Evolutionary conservation across 331 rosid species (phyloP), one percentile per base, ranked within the genome.

Genomic region (Dryas integrifolia): DNA sequence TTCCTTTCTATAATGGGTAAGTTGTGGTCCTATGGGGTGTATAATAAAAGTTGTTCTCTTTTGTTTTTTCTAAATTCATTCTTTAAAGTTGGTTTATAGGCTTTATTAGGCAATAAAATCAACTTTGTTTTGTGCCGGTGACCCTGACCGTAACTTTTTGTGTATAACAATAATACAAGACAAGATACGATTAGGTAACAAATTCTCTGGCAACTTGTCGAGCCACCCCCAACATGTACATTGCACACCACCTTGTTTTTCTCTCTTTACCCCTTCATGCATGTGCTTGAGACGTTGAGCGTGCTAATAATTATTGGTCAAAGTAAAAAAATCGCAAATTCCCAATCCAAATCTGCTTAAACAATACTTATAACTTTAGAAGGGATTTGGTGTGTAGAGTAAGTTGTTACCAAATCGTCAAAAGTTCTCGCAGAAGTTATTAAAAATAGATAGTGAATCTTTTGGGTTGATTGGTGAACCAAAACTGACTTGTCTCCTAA

Each of bases 311-410:
- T 26, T 58, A 72, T 24, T 26, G 12, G 68, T 65, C 18, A 62
- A 72, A 21, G 65, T 21, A 76, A 75, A 49, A 43, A 56, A 59
- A 59, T 67, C 58, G 3, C 9, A 46, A 46, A 46, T 3, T 9
- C 41, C 41, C n/a, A 63, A 82, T 41, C 81, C 73, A 57, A 78
- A 77, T 73, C 77, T 15, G 15, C 2, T 39, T 65, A 53, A 73
- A 30, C 72, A 70, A 80, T 80, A 48, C 59, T 56, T 9, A 21
- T 21, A 21, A 21, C 24, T 21, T 21, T 21, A 21, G 48, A 68
- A 2, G 12, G 53, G 56, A 72, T 15, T 4, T 47, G 8, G 9
- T 60, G 70, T n/a, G 43, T 53, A 55, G 12, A 52, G n/a, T 11
- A 69, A 60, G 60, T 77, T 72, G 71, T 59, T 44, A 38, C 3